Evolutionary conservation across 805 yeast species (phyloP).

Genomic region (Metschnikowia gruessii): DNA sequence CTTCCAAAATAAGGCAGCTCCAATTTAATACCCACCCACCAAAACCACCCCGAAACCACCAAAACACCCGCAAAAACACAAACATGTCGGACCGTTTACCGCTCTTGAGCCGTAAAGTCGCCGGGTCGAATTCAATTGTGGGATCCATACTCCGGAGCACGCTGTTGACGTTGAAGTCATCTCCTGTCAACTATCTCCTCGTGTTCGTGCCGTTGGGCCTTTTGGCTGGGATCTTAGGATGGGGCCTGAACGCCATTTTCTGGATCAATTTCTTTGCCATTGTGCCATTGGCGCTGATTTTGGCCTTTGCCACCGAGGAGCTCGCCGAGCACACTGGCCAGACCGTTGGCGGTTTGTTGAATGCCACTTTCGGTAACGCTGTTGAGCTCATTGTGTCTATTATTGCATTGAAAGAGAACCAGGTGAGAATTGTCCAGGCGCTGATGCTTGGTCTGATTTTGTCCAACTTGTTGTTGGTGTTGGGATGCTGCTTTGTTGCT

Average conservation of each 20-base stretch:
- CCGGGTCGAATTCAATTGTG: conserved; percentile 5
- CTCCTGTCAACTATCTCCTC: conserved; percentile 73
- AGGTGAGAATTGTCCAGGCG: conserved; percentile 92
- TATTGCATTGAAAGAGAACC: conserved; percentile 82
- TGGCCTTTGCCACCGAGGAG: conserved; percentile 93
- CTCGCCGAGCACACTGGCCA: conserved; percentile 84
- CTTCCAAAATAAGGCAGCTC: too few species aligned
- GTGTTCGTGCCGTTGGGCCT: conserved; percentile 89
- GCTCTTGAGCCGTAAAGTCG: conserved; percentile 13
- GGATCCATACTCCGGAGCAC: conserved; percentile 10
- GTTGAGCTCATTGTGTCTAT: conserved; percentile 94
- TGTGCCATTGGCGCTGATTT: conserved; percentile 84
- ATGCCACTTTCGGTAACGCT: conserved; percentile 97
- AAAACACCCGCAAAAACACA: neutral
- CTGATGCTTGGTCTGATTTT: conserved; percentile 94
- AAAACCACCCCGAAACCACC: neutral
- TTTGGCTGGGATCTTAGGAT: conserved; percentile 57
- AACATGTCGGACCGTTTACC: conserved; percentile 18
- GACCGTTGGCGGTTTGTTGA: conserved; percentile 88
- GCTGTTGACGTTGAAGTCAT: conserved; percentile 42
- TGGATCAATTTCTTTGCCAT: conserved; percentile 82
- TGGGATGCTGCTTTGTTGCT: conserved; percentile 92
- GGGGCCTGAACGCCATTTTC: conserved; percentile 58
- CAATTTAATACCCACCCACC: neutral
- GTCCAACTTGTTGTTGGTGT: conserved; percentile 81